A percentile compares a stretch with the other conserved stretches of the same genome.
Evolutionary conservation across 441 rosid species (phyloP).

Genomic region (Brassica balearica): DNA sequence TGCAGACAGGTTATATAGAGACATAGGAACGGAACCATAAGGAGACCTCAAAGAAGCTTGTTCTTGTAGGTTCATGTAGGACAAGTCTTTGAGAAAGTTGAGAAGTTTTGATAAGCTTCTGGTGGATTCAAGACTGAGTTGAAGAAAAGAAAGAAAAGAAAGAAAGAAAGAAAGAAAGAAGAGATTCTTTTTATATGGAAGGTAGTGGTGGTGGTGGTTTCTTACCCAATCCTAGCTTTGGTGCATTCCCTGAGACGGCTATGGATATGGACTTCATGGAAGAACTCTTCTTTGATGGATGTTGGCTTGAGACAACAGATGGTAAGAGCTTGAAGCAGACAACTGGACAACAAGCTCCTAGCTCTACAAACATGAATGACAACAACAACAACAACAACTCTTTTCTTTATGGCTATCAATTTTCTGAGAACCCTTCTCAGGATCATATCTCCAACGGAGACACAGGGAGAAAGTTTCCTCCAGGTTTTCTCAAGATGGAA

Average conservation of each 20-base stretch:
- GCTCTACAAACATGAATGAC: slow-evolving; percentile 39
- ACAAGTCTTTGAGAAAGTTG: slow-evolving; percentile 34
- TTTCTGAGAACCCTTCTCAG: slow-evolving; percentile 41
- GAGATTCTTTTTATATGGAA: slow-evolving; percentile 53
- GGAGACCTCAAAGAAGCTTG: slow-evolving; percentile 69
- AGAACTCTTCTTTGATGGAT: slow-evolving; percentile 82
- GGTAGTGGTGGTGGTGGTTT: slow-evolving; percentile 47
- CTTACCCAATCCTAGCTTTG: slow-evolving; percentile 51
- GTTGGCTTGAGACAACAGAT: slow-evolving; percentile 79
- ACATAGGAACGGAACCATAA: slow-evolving; percentile 60
- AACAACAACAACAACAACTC: slow-evolving; percentile 39
- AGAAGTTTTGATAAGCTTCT: slow-evolving; percentile 31
- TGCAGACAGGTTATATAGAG: slow-evolving; percentile 64
- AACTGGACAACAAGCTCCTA: slow-evolving; percentile 34
- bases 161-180: background rate
- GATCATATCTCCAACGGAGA: slow-evolving; percentile 46
- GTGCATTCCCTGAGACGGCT: slow-evolving; percentile 54
- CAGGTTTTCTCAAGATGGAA: slow-evolving; percentile 42
- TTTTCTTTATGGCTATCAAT: slow-evolving; percentile 34
- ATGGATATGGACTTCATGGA: slow-evolving; percentile 96
- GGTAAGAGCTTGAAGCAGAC: slow-evolving; percentile 52
- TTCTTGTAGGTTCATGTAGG: slow-evolving; percentile 61
- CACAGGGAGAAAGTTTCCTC: slow-evolving; percentile 33
- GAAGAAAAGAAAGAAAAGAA: background rate
- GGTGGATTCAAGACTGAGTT: slow-evolving; percentile 47